Base-by-base conservation (phyloP, 768 basidiomycete species). In the Tulasnella sp. region DNA sequence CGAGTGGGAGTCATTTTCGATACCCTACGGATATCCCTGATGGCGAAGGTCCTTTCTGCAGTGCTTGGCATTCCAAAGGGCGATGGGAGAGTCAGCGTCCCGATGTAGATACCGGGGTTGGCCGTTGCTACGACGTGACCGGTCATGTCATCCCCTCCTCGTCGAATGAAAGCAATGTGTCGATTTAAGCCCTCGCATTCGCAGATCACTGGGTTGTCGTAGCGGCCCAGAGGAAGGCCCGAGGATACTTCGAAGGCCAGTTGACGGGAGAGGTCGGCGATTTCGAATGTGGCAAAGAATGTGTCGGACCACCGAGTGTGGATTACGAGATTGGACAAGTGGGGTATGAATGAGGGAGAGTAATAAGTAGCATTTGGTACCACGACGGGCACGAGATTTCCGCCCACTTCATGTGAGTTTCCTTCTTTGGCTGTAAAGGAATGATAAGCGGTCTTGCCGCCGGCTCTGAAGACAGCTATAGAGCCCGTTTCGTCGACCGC, bases 221-320 rank as follows among this genome's bases (percentile, higher is more conserved):
- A 90, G 41, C 90, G 83, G 0, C 90, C 90, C 36, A 87, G 76
- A 0, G 90, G 88, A 32, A 90, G 79, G 26, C 87, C 88, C 6
- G 78, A 79, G n/a, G 47, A 52, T 41, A 91, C 72, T 68, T 87
- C 84, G 76, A 84, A 83, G 0, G 82, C 83, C 9, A 77, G 76
- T 3, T 81, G 83, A 0, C 82, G 80, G 5, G 76, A 75, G 6
- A 89, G 67, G 76, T 90, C 82, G 9, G 88, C 86, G 36, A 91
- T 75, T 79, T 91, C 90, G 75, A 91, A 85, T 3, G 84, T 82
- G 3, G 88, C 86, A 77, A 89, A 89, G 71, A 82, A 77, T 7
- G 80, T 79, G 76, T 90, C 84, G 0, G 89, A 90, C 90, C 90
- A 91, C 14, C 88, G 85, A 3, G 85, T 84, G 67, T 90, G 90